Conservation (phyloP, 2,329 filamentous ascomycete genomes). For the Achaetomium macrosporum region DNA sequence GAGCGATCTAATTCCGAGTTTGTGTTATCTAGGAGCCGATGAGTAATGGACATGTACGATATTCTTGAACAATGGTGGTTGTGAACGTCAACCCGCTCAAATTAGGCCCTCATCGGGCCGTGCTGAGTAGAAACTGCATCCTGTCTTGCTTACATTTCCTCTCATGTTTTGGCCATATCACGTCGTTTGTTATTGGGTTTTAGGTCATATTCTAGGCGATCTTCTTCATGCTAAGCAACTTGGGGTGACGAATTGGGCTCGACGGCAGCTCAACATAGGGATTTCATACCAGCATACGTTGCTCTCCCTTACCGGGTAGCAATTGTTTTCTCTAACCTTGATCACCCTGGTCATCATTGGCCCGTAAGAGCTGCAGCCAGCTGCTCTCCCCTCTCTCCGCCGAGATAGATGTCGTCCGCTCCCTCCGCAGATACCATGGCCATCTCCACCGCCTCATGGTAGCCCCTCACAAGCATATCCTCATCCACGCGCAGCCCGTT, state of each 20-base stretch:
- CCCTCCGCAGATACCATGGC: slow-evolving; percentile 53
- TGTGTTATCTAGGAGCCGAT: slow-evolving; percentile 15
- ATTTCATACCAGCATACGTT: not conserved
- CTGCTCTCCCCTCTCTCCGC: slow-evolving; percentile 49
- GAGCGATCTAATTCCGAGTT: slow-evolving; percentile 10
- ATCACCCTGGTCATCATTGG: slow-evolving; percentile 5
- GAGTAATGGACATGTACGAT: slow-evolving; percentile 11
- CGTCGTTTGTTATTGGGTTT: not conserved
- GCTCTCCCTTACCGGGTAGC: not conserved
- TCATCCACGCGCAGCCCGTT: slow-evolving; percentile 82
- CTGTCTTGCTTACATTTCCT: not conserved
- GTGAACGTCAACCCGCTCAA: not conserved
- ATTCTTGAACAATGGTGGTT: not conserved
- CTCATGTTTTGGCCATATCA: not conserved
- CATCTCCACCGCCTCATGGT: slow-evolving; percentile 74
- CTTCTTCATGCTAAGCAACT: not conserved
- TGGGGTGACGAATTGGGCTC: not conserved
- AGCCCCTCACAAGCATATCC: slow-evolving; percentile 76
- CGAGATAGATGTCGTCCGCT: slow-evolving; percentile 54
- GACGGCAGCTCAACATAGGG: no score
- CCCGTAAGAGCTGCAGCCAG: slow-evolving; percentile 40
- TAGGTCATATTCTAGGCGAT: slow-evolving; percentile 1
- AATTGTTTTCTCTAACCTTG: not conserved
- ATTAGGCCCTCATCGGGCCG: not conserved
- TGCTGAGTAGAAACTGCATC: not conserved